Evolutionary conservation across 805 yeast species (phyloP).

Genomic region (Candida oleophila): DNA sequence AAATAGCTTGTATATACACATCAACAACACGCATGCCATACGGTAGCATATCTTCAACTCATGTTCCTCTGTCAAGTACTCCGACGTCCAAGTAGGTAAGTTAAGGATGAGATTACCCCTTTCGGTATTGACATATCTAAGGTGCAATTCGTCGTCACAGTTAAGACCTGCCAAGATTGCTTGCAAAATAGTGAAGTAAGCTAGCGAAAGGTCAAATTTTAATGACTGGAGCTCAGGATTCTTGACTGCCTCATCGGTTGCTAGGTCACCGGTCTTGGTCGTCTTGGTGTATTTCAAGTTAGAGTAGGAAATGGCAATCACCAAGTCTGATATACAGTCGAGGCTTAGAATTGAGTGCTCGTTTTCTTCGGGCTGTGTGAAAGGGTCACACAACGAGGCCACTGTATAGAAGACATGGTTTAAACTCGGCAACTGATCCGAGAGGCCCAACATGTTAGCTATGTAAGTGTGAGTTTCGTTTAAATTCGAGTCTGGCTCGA

Average conservation of each 20-base stretch:
- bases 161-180: slow-evolving; percentile 34
- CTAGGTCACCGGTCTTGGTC: neutral
- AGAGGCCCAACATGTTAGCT: slow-evolving; percentile 13
- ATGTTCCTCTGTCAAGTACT: slow-evolving; percentile 13
- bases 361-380: slow-evolving; percentile 66
- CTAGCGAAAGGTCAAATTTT: slow-evolving; percentile 33
- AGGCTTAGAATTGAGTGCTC: slow-evolving; percentile 54
- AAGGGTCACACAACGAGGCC: slow-evolving; percentile 51
- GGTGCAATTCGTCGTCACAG: slow-evolving; percentile 41
- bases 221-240: slow-evolving; percentile 23
- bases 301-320: slow-evolving; percentile 40
- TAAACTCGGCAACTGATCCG: slow-evolving; percentile 14
- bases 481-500: neutral
- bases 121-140: slow-evolving; percentile 43
- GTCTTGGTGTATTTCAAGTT: slow-evolving; percentile 13
- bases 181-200: slow-evolving; percentile 37
- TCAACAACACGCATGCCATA: slow-evolving; percentile 30
- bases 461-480: slow-evolving; percentile 11
- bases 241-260: slow-evolving; percentile 3
- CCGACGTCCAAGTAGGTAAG: slow-evolving; percentile 28
- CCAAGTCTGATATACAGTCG: slow-evolving; percentile 51
- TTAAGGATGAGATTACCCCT: slow-evolving; percentile 23
- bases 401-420: slow-evolving; percentile 17
- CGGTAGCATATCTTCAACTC: slow-evolving; percentile 27
- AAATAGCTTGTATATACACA: slow-evolving; percentile 32